Conservation (phyloP, 2,329 filamentous ascomycete genomes). For the Calonectria fujianensis region DNA sequence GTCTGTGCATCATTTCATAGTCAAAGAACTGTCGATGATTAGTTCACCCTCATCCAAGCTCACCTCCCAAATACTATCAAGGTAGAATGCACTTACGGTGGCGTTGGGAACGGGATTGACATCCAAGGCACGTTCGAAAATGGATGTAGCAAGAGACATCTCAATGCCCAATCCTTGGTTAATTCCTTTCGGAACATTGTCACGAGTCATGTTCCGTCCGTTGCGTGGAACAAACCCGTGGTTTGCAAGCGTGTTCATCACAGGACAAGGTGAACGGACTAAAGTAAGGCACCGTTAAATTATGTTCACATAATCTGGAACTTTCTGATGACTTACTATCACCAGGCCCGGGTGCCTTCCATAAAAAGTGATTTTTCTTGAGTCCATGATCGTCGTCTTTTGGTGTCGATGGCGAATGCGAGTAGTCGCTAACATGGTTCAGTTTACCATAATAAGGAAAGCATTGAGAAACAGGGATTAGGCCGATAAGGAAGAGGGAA, state of each 20-base stretch:
- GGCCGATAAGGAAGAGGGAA: background rate
- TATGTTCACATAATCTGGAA: background rate
- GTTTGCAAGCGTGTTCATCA: conserved; percentile 14
- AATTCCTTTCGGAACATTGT: background rate
- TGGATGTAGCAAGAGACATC: background rate
- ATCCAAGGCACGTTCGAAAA: background rate
- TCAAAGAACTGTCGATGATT: background rate
- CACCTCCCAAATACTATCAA: background rate
- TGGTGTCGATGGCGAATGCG: background rate
- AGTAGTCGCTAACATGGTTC: background rate
- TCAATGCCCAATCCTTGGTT: background rate
- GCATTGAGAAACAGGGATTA: background rate
- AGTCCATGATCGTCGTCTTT: background rate
- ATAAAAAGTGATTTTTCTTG: conserved; percentile 2
- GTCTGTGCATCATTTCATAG: conserved; percentile 1
- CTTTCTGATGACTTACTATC: background rate
- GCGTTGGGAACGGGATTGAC: conserved; percentile 9
- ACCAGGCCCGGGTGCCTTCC: background rate
- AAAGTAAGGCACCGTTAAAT: too few relatives aligned
- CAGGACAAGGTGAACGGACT: conserved; percentile 8
- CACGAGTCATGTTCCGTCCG: conserved; percentile 6
- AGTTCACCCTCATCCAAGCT: background rate
- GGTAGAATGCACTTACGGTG: background rate
- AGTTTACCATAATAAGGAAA: background rate
- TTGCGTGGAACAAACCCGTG: conserved; percentile 7